Percentiles rank a stretch among this genome's conserved stretches.
Conservation (phyloP, 1,284 basidiomycete species). For the Wolfiporia cocos region DNA sequence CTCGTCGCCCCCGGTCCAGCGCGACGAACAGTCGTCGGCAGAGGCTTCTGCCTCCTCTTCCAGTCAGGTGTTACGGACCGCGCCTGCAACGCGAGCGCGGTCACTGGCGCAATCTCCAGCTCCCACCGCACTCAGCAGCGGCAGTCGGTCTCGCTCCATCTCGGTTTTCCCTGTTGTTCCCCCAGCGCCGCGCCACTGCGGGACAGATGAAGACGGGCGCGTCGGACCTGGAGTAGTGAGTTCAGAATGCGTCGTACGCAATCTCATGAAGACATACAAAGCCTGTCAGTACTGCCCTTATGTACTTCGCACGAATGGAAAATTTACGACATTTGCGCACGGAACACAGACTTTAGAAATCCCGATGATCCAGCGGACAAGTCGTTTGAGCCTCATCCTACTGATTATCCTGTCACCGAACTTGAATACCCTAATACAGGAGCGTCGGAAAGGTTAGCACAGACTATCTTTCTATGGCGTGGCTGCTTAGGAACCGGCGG, state of each 20-base stretch:
- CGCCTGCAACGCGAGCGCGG: constrained; percentile 10
- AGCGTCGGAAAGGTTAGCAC: constrained; percentile 53
- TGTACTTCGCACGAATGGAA: neutral
- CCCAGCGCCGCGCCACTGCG: constrained; percentile 36
- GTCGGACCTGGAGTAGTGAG: constrained; percentile 48
- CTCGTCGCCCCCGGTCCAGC: no score
- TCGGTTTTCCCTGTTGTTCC: constrained; percentile 22
- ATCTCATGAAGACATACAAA: constrained; percentile 59
- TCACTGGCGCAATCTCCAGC: constrained; percentile 16
- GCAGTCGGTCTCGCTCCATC: constrained; percentile 27
- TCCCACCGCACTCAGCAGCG: constrained; percentile 14
- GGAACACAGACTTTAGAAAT: constrained; percentile 58
- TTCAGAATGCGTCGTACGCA: constrained; percentile 53
- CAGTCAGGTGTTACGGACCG: neutral
- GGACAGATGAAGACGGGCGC: constrained; percentile 42
- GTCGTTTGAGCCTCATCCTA: constrained; percentile 54
- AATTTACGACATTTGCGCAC: neutral
- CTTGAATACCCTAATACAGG: constrained; percentile 68
- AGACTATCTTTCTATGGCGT: constrained; percentile 1
- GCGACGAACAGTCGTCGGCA: no score
- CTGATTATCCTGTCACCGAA: constrained; percentile 50
- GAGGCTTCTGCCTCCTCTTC: constrained; percentile 5
- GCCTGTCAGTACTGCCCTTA: constrained; percentile 40
- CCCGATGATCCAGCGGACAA: constrained; percentile 49
- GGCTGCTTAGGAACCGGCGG: constrained; percentile 6